phyloP scores from a whole-genome alignment of 148 eudicot species.

The Cornus suecica region DNA sequence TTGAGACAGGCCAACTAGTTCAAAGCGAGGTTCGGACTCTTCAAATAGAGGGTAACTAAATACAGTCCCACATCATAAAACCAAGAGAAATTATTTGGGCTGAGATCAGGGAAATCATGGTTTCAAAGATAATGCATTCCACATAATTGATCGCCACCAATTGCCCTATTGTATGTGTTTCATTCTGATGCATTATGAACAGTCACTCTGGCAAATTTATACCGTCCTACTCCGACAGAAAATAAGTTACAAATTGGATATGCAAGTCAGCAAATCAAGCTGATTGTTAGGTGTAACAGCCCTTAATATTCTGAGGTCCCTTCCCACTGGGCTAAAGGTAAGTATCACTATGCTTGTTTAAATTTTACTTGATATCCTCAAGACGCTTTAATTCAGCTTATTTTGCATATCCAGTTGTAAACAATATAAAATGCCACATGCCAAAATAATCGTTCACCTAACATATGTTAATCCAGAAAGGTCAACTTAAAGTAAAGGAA shows the following conservation, averaged over 20 bases:
- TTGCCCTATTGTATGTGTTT: too few species aligned
- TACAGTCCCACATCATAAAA: neutral
- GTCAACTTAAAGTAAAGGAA: neutral
- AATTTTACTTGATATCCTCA: too few species aligned
- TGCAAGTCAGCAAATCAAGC: neutral
- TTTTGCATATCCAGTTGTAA: neutral
- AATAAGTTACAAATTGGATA: neutral
- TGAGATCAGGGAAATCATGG: neutral
- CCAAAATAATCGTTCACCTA: neutral
- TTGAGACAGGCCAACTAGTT: neutral
- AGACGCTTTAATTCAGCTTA: neutral
- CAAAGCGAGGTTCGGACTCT: neutral
- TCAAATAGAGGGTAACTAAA: neutral
- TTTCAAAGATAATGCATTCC: neutral
- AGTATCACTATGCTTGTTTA: neutral
- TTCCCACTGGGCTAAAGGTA: neutral
- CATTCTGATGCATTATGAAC: neutral
- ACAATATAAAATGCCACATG: neutral
- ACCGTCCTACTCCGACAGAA: neutral
- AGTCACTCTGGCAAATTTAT: neutral
- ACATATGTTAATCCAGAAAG: neutral
- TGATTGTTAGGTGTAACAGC: neutral
- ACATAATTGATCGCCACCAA: neutral
- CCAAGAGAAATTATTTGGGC: neutral
- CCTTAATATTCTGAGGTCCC: neutral